Percentiles rank a stretch among this genome's conserved stretches.
Evolutionary conservation across 2,329 filamentous ascomycete genomes (phyloP).

Genomic region (Penicillium aurantiogriseum): DNA sequence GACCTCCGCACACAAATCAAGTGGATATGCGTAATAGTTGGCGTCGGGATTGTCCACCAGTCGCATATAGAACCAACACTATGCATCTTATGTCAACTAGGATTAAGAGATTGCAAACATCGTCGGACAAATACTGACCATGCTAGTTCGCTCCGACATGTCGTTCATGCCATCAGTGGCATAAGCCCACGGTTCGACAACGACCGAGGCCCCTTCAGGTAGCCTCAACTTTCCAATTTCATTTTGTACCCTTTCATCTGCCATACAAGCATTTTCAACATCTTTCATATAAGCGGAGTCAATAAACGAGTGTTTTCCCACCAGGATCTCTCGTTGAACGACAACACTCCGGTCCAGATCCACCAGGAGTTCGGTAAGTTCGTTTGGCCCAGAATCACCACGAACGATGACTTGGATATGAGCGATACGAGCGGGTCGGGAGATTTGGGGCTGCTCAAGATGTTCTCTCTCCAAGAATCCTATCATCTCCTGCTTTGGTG

Average conservation of each 20-base stretch:
- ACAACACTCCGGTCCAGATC: conserved; percentile 19
- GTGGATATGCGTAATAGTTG: conserved; percentile 59
- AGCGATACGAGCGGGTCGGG: conserved; percentile 39
- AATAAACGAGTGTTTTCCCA: conserved; percentile 30
- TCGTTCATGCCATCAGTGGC: conserved; percentile 52
- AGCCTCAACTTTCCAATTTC: conserved; percentile 43
- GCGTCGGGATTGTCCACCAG: conserved; percentile 47
- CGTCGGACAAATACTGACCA: conserved; percentile 38
- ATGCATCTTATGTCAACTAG: background rate
- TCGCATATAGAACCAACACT: conserved; percentile 35
- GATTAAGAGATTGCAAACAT: background rate
- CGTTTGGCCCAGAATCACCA: conserved; percentile 9
- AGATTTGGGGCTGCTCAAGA: conserved; percentile 18
- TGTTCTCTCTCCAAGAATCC: conserved; percentile 48
- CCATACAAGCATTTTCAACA: conserved; percentile 50
- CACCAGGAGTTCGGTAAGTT: conserved; percentile 25
- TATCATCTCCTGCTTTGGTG: conserved; percentile 50
- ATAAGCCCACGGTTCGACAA: conserved; percentile 58
- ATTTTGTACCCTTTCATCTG: conserved; percentile 43
- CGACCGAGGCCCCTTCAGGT: conserved; percentile 46
- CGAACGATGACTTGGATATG: conserved; percentile 38
- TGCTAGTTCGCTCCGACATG: conserved; percentile 46
- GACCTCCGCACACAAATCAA: conserved; percentile 54
- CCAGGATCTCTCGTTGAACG: conserved; percentile 18
- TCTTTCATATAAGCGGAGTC: conserved; percentile 48